Base-by-base conservation (phyloP, 441 rosid genomes). In the Rhodomyrtus psidioides region DNA sequence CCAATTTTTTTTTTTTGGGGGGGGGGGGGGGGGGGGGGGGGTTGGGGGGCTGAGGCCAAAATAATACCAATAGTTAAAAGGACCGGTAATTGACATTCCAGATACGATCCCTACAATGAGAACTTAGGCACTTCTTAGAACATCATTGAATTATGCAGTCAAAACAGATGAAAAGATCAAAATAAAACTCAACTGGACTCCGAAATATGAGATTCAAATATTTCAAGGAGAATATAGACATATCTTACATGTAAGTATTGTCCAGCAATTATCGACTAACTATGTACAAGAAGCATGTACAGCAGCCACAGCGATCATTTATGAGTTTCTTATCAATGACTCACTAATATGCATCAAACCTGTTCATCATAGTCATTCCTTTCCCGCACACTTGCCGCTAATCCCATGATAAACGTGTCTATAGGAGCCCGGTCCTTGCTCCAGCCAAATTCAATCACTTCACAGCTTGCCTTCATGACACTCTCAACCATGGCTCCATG, bases 401-500 rank as follows among this genome's bases (percentile, higher is more conserved):
- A 89, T 81, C 98, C 99, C 93, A 91, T 92, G 88, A 98, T 94
- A 92, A 95, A 98, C 86, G 98, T 96, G 92, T 98, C 99, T 87
- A 98, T 94, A 82, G 99, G 98, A 87, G 97, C 94, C 49, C 99
- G 97, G 90, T 98, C 98, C 90, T 92, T 98, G 90, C 91, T 83
- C 99, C 98, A 98, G 74, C 96, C 95, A 93, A 95, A 94, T 91
- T 96, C 98, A 90, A 96, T 96, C 89, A 96, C 94, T 92, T 93
- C 94, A 86, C 95, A 94, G 87, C 96, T 93, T 74, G 99, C 91
- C 90, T 91, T 93, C 94, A 94, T 90, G 88, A 95, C 92, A 89
- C 92, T 94, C 82, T 95, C 96, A 87, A 93, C 93, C 99, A 96
- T 94, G 87, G 96, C 89, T 87, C 98, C 97, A 79, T 93, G 95